Base-by-base conservation (phyloP, 164 flowering plant species). In the Euptelea pleiosperma region DNA sequence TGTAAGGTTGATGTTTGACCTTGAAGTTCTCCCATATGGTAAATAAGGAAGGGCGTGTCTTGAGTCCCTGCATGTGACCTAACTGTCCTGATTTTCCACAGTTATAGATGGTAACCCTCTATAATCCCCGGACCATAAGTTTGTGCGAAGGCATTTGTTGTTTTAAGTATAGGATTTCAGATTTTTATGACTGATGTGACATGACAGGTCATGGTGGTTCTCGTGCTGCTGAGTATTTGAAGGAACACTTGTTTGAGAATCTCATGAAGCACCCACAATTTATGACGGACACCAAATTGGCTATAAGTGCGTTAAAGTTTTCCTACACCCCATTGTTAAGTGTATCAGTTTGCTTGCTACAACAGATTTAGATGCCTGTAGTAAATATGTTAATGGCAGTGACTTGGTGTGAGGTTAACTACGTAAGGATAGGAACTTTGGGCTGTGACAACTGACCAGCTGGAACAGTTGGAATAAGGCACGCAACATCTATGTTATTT, bases 181-280 rank as follows among this genome's bases (percentile, higher is more conserved):
- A 11, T 33, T 28, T 25, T 68, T 47, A 52, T 24, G 10, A 28
- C 4, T 53, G 28, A 36, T 40, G 9, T 64, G 28, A 60, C 51
- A 9, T 53, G 51, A 21, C 78, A 91, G 99, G 99, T 63, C 99
- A 93, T 75, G 99, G 99, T 62, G 99, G 99, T 71, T 82, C 96
- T n/a, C 95, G 91, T 45, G 96, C 97, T 57, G 92, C 97, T 28
- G 95, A 90, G 70, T 93, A 67, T 77, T 70, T 93, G 72, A 90
- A 86, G 80, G 81, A 83, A 35, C 82, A 85, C 70, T 84, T 93
- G 7, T 93, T 93, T 74, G 87, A 86, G 63, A 90, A 91, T 76
- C 85, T 93, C 39, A 58, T 85, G 82, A 88, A 82, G 81, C 99
- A 93, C 71, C 95, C 96, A 60, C 70, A 78, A 54, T 93, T 93